Conservation (phyloP, 306 rosid genomes). For the Gleditsia sinensis region DNA sequence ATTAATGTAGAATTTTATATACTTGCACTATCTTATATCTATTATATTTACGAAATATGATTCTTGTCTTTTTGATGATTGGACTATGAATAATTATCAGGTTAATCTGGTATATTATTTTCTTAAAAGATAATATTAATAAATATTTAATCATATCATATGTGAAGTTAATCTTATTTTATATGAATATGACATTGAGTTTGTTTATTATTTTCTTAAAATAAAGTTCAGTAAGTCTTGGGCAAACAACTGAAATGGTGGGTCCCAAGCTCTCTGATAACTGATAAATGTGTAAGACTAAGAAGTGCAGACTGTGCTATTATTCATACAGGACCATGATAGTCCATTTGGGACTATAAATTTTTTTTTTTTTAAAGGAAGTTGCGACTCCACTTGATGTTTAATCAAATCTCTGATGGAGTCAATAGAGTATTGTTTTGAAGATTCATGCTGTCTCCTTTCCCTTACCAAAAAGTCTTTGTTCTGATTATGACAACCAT, state of each 20-base stretch:
- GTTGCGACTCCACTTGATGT: slow-evolving; percentile 40
- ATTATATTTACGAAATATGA: too few relatives aligned
- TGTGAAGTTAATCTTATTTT: not conserved
- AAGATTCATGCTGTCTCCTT: slow-evolving; percentile 87
- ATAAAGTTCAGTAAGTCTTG: slow-evolving; percentile 17
- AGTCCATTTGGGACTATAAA: slow-evolving; percentile 45
- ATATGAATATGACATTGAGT: not conserved
- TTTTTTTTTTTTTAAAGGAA: not conserved
- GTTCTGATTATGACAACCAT: slow-evolving; percentile 63
- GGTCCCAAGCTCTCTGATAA: slow-evolving; percentile 42
- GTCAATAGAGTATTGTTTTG: slow-evolving; percentile 54
- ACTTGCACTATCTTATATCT: not conserved
- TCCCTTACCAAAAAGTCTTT: slow-evolving; percentile 55
- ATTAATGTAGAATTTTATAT: not conserved
- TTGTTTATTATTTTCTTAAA: not conserved
- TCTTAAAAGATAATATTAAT: not conserved
- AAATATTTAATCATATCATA: not conserved
- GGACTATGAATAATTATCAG: too few relatives aligned
- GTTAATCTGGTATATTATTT: not conserved
- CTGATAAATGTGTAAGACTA: slow-evolving; percentile 30
- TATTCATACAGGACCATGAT: slow-evolving; percentile 49
- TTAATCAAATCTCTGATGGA: slow-evolving; percentile 58
- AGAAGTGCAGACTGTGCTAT: slow-evolving; percentile 46
- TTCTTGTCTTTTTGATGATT: too few relatives aligned
- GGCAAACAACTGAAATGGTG: slow-evolving; percentile 34